Conservation (phyloP, 2,329 filamentous ascomycete species). For the Talaromyces sp. region DNA sequence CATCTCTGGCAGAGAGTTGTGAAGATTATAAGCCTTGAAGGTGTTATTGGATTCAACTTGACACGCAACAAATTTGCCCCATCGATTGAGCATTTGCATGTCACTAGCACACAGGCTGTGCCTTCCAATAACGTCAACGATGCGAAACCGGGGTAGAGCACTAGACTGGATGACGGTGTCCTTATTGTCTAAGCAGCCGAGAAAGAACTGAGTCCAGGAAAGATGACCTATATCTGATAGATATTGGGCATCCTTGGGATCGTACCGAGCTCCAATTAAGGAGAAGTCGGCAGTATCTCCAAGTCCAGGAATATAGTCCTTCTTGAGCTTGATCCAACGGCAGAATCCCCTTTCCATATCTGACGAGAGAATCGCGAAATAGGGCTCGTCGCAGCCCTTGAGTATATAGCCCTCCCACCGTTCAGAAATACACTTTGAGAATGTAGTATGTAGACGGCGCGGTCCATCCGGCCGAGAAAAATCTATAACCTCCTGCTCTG, state of each 20-base stretch:
- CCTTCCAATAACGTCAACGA: conserved; percentile 59
- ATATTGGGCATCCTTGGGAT: conserved; percentile 57
- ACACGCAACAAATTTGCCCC: conserved; percentile 46
- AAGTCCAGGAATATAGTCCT: conserved; percentile 73
- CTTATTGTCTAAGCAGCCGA: conserved; percentile 72
- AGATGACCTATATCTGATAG: conserved; percentile 49
- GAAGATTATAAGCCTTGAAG: conserved; percentile 47
- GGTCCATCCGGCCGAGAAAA: conserved; percentile 54
- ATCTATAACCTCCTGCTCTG: conserved; percentile 63
- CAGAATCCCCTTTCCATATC: conserved; percentile 24
- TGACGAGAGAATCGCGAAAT: conserved; percentile 56
- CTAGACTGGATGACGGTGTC: conserved; percentile 50
- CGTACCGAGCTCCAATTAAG: conserved; percentile 69
- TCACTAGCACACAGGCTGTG: conserved; percentile 47
- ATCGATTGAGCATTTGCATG: conserved; percentile 47
- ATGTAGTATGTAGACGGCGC: conserved; percentile 56
- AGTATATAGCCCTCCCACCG: conserved; percentile 75
- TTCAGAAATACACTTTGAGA: conserved; percentile 62
- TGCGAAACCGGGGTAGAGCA: conserved; percentile 55
- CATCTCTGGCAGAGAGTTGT: conserved; percentile 30
- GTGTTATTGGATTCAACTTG: conserved; percentile 24
- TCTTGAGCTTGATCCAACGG: conserved; percentile 78
- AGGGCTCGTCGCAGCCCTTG: conserved; percentile 71
- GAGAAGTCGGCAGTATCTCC: conserved; percentile 82
- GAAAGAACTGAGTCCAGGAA: conserved; percentile 74